These are phyloP conservation scores for Sporodiniella umbellata DNA, from an alignment of 371 early-diverging fungal genomes.

Conservation along the genomic window DNA sequence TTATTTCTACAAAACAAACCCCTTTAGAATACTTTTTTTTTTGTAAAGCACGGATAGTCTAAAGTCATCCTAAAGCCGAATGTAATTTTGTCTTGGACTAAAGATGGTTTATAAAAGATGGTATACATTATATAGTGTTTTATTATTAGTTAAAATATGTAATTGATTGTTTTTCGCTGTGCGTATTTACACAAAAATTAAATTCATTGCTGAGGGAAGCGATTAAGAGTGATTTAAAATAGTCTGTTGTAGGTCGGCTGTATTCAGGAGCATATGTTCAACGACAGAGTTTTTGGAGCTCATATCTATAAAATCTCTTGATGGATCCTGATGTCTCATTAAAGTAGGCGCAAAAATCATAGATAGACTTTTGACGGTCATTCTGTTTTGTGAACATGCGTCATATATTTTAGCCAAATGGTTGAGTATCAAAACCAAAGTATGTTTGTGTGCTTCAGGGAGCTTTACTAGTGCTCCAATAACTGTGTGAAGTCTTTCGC, in stretches of 20 bases:
- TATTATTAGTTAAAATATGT: too few relatives aligned
- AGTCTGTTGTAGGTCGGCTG: slow-evolving; percentile 10
- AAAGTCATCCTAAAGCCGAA: too few relatives aligned
- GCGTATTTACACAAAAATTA: too few relatives aligned
- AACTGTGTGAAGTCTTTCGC: slow-evolving; percentile 16
- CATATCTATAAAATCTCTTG: slow-evolving; percentile 78
- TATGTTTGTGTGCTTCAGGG: slow-evolving; percentile 41
- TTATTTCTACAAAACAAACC: too few relatives aligned
- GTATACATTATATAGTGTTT: too few relatives aligned
- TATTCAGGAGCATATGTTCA: slow-evolving; percentile 29
- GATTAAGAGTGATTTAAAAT: too few relatives aligned
- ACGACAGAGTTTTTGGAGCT: slow-evolving; percentile 72
- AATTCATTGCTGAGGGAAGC: too few relatives aligned
- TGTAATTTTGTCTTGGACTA: too few relatives aligned
- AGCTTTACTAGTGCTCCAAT: slow-evolving; percentile 16
- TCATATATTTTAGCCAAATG: slow-evolving; percentile 51
- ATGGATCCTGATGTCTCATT: slow-evolving; percentile 68
- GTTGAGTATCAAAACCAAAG: slow-evolving; percentile 25
- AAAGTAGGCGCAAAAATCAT: slow-evolving; percentile 94
- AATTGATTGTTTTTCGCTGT: too few relatives aligned
- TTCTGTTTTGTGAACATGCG: slow-evolving; percentile 62
- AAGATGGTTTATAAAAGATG: too few relatives aligned
- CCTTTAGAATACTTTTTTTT: too few relatives aligned
- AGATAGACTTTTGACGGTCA: slow-evolving; percentile 85
- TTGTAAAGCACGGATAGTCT: too few relatives aligned